Evolutionary conservation across 2,329 filamentous ascomycete species (phyloP).

Genomic region (Microcyclospora pomicola): DNA sequence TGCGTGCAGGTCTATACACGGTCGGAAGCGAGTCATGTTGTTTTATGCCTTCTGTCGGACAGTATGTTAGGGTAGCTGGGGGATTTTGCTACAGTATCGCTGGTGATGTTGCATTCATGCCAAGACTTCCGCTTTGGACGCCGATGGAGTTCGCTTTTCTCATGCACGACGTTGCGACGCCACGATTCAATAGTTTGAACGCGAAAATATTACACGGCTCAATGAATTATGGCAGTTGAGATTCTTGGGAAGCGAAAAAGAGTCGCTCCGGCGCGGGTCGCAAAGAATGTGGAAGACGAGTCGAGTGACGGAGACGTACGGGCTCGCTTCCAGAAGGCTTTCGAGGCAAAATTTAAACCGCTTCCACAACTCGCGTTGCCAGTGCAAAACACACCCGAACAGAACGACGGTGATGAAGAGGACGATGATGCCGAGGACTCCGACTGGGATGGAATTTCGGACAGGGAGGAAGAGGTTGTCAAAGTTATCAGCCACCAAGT

Average conservation of each 20-base stretch:
- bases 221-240: conserved; percentile 22
- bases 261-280: conserved; percentile 10
- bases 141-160: no score
- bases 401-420: conserved; percentile 9
- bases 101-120: no score
- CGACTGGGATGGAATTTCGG: conserved; percentile 53
- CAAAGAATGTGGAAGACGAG: conserved; percentile 5
- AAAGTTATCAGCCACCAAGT: conserved; percentile 37
- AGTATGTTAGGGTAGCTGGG: no score
- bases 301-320: conserved; percentile 43
- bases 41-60: no score
- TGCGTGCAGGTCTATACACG: conserved; percentile 95
- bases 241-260: conserved; percentile 34
- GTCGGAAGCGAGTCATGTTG: conserved; percentile 80
- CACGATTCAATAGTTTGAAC: no score
- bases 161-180: no score
- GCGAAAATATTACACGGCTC: no score
- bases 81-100: no score
- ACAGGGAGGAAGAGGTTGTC: conserved; percentile 29
- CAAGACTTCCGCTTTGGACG: no score
- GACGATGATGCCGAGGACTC: conserved; percentile 25
- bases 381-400: background rate
- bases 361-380: conserved; percentile 14
- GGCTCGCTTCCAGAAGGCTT: conserved; percentile 68
- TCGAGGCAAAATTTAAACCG: conserved; percentile 78